Percentiles rank a stretch among this genome's conserved stretches.
These are phyloP conservation scores for Myxozyma neglecta DNA, from an alignment of 805 yeast genomes.

Conservation along the genomic window DNA sequence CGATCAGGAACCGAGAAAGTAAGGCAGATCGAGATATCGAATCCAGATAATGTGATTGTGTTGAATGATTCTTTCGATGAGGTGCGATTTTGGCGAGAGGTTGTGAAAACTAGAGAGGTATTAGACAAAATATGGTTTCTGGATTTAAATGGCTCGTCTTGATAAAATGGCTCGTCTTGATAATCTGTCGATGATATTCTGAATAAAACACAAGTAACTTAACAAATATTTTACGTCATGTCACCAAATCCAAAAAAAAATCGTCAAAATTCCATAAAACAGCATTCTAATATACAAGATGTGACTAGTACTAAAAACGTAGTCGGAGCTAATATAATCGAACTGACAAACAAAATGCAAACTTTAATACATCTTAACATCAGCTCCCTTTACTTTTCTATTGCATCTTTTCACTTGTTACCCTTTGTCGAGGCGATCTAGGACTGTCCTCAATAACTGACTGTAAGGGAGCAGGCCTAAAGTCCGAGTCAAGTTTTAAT, in stretches of 20 bases:
- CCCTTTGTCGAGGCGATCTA: slow-evolving; percentile 15
- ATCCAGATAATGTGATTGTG: neutral
- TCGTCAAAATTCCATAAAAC: too few species aligned
- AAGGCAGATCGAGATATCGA: neutral
- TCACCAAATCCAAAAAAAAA: too few species aligned
- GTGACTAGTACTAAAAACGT: neutral
- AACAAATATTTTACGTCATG: too few species aligned
- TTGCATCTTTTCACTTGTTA: slow-evolving; percentile 10
- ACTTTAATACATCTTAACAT: too few species aligned
- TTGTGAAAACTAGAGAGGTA: neutral
- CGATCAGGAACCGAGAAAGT: neutral
- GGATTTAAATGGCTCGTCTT: neutral
- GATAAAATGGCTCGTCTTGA: neutral
- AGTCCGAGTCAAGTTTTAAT: slow-evolving; percentile 1
- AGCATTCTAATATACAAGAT: too few species aligned
- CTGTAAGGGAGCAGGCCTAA: slow-evolving; percentile 22
- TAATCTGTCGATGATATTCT: too few species aligned
- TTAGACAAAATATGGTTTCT: slow-evolving; percentile 3
- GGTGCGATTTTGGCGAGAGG: neutral
- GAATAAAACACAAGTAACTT: too few species aligned
- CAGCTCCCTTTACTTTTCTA: neutral
- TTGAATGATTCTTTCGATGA: neutral
- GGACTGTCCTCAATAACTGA: slow-evolving; percentile 15
- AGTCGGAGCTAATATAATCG: neutral
- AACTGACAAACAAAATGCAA: too few species aligned